Evolutionary conservation across 1,284 basidiomycete species (phyloP).

Genomic region (Xanthoconium separans): DNA sequence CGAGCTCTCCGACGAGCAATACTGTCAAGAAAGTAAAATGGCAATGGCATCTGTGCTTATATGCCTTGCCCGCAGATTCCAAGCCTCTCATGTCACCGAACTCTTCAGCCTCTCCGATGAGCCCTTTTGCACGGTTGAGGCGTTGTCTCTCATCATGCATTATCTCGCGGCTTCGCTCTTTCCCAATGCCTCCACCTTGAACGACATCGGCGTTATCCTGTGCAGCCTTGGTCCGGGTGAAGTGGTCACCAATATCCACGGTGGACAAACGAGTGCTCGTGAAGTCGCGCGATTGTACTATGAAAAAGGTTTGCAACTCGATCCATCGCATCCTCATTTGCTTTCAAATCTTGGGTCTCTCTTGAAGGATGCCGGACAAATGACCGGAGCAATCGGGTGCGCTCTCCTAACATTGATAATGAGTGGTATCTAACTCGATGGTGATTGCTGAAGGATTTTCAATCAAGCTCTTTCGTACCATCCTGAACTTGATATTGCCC

Average conservation of each 20-base stretch:
- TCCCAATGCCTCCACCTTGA: conserved; percentile 55
- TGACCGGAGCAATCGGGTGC: conserved; percentile 50
- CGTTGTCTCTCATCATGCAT: conserved; percentile 52
- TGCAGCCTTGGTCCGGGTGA: conserved; percentile 42
- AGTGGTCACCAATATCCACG: conserved; percentile 16
- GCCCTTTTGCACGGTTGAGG: conserved; percentile 45
- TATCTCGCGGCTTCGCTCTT: conserved; percentile 56
- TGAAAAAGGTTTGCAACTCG: conserved; percentile 51
- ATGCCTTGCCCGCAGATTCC: conserved; percentile 55
- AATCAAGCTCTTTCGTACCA: conserved; percentile 48
- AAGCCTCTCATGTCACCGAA: conserved; percentile 30
- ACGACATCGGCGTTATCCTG: conserved; percentile 61
- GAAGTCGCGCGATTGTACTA: conserved; percentile 56
- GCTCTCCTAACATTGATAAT: conserved; percentile 12
- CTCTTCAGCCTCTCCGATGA: conserved; percentile 29
- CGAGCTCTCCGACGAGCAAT: conserved; percentile 21
- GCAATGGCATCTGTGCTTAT: conserved; percentile 55
- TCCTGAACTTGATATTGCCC: conserved; percentile 59
- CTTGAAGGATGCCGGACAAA: conserved; percentile 56
- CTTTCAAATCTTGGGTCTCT: conserved; percentile 62
- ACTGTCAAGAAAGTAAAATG: conserved; percentile 32
- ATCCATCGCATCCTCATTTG: conserved; percentile 56
- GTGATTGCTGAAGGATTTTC: conserved; percentile 15
- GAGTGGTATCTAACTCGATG: conserved; percentile 6
- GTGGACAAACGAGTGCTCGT: conserved; percentile 26